Base-by-base conservation (phyloP, 768 basidiomycete species). In the Amanita fuliginea region DNA sequence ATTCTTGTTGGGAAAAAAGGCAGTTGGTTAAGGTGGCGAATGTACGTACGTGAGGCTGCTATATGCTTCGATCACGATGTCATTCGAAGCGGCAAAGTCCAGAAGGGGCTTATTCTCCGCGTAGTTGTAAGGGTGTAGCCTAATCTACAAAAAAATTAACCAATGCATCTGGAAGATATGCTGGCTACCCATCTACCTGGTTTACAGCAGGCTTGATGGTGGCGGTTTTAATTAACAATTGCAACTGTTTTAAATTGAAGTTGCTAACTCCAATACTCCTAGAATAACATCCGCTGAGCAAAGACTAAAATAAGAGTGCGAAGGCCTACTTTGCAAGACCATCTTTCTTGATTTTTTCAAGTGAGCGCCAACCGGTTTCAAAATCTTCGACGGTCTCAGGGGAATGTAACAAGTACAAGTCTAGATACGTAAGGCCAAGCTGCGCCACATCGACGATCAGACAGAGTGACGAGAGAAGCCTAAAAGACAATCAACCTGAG, bases 201-300 rank as follows among this genome's bases (percentile, higher is more conserved):
- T 89, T 86, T 35, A 82, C 82, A 1, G 77, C 80, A 3, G 85
- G 86, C 33, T 71, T 76, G 55, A 81, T 62, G 32, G 64, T 67
- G 0, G 80, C 78, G 0, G 62, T 59, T 55, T 73, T 74, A 46
- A 79, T 47, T 3, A 86, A 53, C 3, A 61, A 61, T 56, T 82
- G 66, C 14, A 88, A 67, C 42, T 80, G 63, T 1, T 67, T 60
- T 28, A 83, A 53, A 3, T 58, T 59, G 60, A 81, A 86, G 62
- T 87, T 87, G 64, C 78, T 80, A 48, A 88, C 81, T 14, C 84
- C 84, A 47, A 84, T 83, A 59, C 77, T 82, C 73, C 81, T 84
- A 50, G 14, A 35, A 16, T 13, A 51, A 0, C 10, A 6, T 42
- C 44, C 3, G 18, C 13, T 19, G 26, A 18, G 19, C 42, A 42